These are phyloP conservation scores for Strobilomyces echinocephalus DNA, from an alignment of 768 basidiomycete species.

Conservation along the genomic window DNA sequence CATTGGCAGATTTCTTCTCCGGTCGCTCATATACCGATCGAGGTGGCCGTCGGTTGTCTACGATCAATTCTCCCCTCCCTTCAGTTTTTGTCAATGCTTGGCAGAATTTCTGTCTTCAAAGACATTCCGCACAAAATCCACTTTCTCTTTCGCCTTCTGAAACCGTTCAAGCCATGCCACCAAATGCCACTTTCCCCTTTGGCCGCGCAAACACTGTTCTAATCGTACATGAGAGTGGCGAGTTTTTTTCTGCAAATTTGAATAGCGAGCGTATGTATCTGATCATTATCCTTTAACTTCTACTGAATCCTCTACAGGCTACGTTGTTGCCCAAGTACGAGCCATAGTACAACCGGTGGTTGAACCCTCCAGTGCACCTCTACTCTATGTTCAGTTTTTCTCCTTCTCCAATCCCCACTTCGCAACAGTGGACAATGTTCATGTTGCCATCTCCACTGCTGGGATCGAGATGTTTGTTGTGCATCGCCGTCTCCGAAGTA, in stretches of 20 bases:
- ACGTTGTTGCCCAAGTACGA: background rate
- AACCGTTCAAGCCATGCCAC: slow-evolving; percentile 8
- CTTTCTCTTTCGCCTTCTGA: background rate
- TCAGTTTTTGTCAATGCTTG: no score
- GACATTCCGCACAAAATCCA: no score
- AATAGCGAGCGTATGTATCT: background rate
- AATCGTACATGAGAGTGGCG: slow-evolving; percentile 7
- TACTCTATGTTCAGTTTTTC: background rate
- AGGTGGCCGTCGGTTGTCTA: no score
- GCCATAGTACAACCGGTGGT: background rate
- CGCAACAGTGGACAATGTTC: background rate
- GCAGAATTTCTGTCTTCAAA: no score
- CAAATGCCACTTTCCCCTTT: background rate
- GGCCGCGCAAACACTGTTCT: slow-evolving; percentile 4
- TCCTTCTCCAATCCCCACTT: background rate
- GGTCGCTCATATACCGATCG: no score
- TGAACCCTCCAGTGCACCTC: background rate
- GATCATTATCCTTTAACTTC: background rate
- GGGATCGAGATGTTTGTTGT: background rate
- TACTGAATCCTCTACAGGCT: background rate
- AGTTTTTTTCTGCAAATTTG: background rate
- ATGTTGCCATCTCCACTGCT: background rate
- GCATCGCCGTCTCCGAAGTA: background rate
- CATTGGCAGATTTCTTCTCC: no score
- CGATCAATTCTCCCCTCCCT: no score